Evolutionary conservation across 2,329 filamentous ascomycete species (phyloP).

Genomic region (Tricladium varicosporioides): DNA sequence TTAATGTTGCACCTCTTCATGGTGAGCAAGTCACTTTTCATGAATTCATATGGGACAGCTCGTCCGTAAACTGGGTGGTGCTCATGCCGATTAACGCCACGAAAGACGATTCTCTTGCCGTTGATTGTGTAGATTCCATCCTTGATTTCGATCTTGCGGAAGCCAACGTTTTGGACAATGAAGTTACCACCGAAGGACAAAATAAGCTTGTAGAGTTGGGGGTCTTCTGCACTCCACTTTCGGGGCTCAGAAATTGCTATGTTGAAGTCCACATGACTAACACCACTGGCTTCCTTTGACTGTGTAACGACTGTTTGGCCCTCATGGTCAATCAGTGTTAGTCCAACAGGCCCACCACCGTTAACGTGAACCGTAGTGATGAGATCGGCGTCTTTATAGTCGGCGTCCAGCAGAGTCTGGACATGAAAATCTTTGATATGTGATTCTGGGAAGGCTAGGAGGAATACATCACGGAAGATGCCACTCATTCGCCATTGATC

Average conservation of each 20-base stretch:
- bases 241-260: constrained; percentile 45
- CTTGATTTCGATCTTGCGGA: constrained; percentile 61
- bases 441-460: constrained; percentile 54
- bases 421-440: constrained; percentile 58
- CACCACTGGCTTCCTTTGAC: constrained; percentile 1
- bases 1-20: constrained; percentile 66
- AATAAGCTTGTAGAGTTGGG: constrained; percentile 56
- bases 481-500: constrained; percentile 67
- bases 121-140: constrained; percentile 62
- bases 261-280: constrained; percentile 2
- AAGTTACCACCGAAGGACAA: constrained; percentile 40
- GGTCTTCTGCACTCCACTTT: constrained; percentile 70
- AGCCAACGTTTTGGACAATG: constrained; percentile 55
- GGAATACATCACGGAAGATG: constrained; percentile 65
- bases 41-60: constrained; percentile 49
- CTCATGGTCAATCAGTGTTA: background rate
- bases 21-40: constrained; percentile 48
- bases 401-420: constrained; percentile 49
- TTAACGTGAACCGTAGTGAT: constrained; percentile 38
- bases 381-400: constrained; percentile 50
- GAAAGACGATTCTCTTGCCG: constrained; percentile 57
- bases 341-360: background rate
- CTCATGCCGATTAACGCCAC: constrained; percentile 68
- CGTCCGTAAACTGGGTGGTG: constrained; percentile 60
- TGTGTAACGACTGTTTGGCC: background rate